phyloP scores from a whole-genome alignment of 495 filamentous ascomycete genomes.

The Trichoderma virens region DNA sequence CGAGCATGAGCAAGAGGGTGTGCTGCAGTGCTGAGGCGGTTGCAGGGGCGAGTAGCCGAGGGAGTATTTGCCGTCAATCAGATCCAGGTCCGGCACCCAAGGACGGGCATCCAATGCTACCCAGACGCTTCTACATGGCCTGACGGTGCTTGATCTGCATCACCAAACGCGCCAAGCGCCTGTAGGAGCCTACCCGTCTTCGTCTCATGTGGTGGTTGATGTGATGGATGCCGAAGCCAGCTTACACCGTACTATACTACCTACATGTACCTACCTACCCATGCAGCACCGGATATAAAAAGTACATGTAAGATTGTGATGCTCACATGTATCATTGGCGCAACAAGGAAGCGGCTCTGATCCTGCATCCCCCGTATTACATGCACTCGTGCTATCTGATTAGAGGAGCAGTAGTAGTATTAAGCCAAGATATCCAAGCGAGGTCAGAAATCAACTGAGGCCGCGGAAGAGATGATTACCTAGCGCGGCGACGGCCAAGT shows the following conservation, averaged over 20 bases:
- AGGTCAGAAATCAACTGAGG: neutral
- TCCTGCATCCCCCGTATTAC: no score
- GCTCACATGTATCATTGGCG: neutral
- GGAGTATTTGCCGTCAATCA: constrained; percentile 2
- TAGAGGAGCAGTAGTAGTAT: neutral
- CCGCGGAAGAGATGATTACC: neutral
- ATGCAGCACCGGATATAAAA: neutral
- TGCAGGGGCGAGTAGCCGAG: neutral
- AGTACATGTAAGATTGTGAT: neutral
- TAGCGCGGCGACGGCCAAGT: neutral
- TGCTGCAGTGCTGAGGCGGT: neutral
- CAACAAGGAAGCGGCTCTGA: no score
- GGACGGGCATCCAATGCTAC: neutral
- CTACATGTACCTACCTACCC: no score
- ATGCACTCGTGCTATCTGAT: neutral
- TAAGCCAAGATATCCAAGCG: neutral
- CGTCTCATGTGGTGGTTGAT: neutral
- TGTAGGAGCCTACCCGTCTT: neutral
- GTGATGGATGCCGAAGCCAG: neutral
- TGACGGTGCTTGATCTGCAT: neutral
- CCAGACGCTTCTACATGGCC: no score
- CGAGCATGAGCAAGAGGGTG: no score
- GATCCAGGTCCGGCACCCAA: neutral
- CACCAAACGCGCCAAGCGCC: constrained; percentile 5
- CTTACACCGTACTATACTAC: no score